Percentiles rank a stretch among this genome's conserved stretches.
Evolutionary conservation across 345 rosid species (phyloP).

Genomic region (Ceriops decandra): DNA sequence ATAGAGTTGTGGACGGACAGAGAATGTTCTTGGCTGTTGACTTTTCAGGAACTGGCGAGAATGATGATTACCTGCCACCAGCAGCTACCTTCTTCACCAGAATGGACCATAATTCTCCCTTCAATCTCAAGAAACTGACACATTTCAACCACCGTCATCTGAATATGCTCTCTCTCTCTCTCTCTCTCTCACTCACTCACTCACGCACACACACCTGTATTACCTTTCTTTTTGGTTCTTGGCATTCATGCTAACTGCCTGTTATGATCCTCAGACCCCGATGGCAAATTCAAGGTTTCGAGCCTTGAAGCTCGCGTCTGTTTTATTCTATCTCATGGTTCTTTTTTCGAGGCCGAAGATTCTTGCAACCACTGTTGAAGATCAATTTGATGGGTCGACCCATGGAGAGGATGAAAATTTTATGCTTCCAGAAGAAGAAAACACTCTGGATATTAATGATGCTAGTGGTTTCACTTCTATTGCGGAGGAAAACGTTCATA

Average conservation of each 20-base stretch:
- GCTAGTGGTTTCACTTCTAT: too few species aligned
- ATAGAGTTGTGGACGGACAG: neutral
- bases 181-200: conserved; percentile 19
- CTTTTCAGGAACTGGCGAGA: conserved; percentile 23
- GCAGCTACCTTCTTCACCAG: conserved; percentile 43
- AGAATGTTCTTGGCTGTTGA: conserved; percentile 10
- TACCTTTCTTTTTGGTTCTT: conserved; percentile 13
- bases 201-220: conserved; percentile 4
- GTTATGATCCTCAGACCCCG: conserved; percentile 14
- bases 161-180: conserved; percentile 8
- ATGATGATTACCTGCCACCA: conserved; percentile 50
- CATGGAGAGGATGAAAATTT: neutral
- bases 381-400: neutral
- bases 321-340: conserved; percentile 32
- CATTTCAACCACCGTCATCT: conserved; percentile 40
- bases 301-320: conserved; percentile 14
- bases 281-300: conserved; percentile 35
- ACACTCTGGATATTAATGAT: too few species aligned
- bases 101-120: conserved; percentile 33
- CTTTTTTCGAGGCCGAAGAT: conserved; percentile 22
- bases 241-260: conserved; percentile 15
- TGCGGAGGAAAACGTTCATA: too few species aligned
- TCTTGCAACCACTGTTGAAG: conserved; percentile 21
- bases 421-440: conserved; percentile 1
- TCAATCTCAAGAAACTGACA: conserved; percentile 45